Conservation (phyloP, 306 rosid species). For the Cicer cuneatum region DNA sequence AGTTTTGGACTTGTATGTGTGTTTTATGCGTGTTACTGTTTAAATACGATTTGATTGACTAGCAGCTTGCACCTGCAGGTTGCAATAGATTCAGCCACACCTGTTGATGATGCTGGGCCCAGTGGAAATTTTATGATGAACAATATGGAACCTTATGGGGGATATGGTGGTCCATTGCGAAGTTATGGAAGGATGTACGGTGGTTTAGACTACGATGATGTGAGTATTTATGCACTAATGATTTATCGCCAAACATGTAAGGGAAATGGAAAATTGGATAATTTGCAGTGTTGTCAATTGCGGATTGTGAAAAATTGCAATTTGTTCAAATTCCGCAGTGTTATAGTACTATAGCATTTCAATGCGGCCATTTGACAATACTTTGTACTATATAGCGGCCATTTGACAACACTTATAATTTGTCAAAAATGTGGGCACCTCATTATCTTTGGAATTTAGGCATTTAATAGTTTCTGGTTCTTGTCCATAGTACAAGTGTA, state of each 20-base stretch:
- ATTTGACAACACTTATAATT: too few relatives aligned
- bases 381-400: too few relatives aligned
- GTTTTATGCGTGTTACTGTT: neutral
- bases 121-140: constrained; percentile 73
- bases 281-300: neutral
- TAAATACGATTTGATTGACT: constrained; percentile 16
- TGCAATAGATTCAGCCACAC: constrained; percentile 90
- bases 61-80: constrained; percentile 52
- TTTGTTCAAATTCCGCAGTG: too few relatives aligned
- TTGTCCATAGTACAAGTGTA: constrained; percentile 14
- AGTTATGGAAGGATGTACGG: constrained; percentile 96
- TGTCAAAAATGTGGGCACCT: constrained; percentile 16
- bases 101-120: constrained; percentile 84
- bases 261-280: neutral
- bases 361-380: too few relatives aligned
- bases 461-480: neutral
- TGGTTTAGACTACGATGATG: constrained; percentile 91
- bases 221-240: constrained; percentile 51
- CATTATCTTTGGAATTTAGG: constrained; percentile 24
- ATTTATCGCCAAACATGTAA: constrained; percentile 2
- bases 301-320: too few relatives aligned
- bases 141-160: constrained; percentile 67
- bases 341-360: too few relatives aligned
- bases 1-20: constrained; percentile 9
- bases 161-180: constrained; percentile 93